A percentile compares a stretch with the other conserved stretches of the same genome.
These are phyloP conservation scores for Rubroboletus satanas DNA, from an alignment of 768 basidiomycete species.

Conservation along the genomic window DNA sequence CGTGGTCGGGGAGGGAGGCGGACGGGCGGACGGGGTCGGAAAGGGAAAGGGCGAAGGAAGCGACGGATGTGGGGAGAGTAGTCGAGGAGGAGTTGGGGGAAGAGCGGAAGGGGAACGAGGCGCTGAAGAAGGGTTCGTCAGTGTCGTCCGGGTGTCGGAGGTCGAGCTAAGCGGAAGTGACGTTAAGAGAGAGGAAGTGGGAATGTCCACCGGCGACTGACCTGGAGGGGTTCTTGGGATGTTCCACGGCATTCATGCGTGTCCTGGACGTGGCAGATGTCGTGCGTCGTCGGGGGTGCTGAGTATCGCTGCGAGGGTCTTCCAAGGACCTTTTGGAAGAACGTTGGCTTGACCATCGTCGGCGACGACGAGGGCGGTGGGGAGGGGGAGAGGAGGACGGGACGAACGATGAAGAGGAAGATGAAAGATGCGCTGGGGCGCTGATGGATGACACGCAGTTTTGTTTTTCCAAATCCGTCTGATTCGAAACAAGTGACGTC, in stretches of 20 bases:
- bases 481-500: constrained; percentile 22
- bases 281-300: constrained; percentile 18
- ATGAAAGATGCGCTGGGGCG: neutral
- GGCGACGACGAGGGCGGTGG: constrained; percentile 4
- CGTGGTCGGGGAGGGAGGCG: constrained; percentile 28
- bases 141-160: constrained; percentile 24
- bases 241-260: constrained; percentile 7
- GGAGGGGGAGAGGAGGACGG: neutral
- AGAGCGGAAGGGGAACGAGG: constrained; percentile 18
- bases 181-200: constrained; percentile 3
- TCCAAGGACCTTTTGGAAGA: constrained; percentile 59
- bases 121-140: constrained; percentile 52
- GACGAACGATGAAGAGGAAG: neutral
- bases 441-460: constrained; percentile 16
- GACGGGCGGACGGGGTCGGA: constrained; percentile 36
- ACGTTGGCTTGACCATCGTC: constrained; percentile 51
- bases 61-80: constrained; percentile 23
- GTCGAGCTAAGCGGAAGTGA: constrained; percentile 12
- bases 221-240: constrained; percentile 13
- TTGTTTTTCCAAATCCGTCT: constrained; percentile 19
- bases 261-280: constrained; percentile 4
- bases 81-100: constrained; percentile 20
- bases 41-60: constrained; percentile 28
- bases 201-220: constrained; percentile 10
- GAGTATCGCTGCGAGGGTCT: constrained; percentile 62